Conservation (phyloP, 2,329 filamentous ascomycete species). For the Rugonectria rugulosa region DNA sequence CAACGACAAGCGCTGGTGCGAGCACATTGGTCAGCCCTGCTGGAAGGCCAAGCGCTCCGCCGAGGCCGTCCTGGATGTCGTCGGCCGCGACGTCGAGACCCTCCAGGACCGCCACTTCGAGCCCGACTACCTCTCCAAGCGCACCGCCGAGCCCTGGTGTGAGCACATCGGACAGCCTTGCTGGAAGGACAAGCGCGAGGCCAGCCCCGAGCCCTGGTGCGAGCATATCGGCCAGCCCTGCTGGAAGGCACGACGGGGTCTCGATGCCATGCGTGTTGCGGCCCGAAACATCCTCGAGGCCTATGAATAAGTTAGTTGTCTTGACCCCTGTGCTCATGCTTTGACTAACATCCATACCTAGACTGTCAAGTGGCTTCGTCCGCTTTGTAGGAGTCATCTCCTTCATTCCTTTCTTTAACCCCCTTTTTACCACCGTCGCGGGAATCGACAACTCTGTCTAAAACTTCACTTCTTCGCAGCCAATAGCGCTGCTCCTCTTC, state of each 20-base stretch:
- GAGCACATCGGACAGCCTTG: conserved; percentile 42
- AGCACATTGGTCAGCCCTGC: conserved; percentile 43
- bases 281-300: conserved; percentile 39
- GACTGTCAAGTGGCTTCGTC: neutral
- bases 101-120: conserved; percentile 41
- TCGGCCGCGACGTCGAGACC: conserved; percentile 25
- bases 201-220: conserved; percentile 38
- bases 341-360: neutral
- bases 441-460: neutral
- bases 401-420: neutral
- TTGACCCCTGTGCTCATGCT: neutral
- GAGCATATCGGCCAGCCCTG: conserved; percentile 42
- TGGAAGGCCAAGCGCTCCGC: conserved; percentile 47
- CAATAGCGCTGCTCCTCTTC: conserved; percentile 20
- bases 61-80: conserved; percentile 39
- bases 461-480: conserved; percentile 22
- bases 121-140: conserved; percentile 45
- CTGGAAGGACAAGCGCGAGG: conserved; percentile 44
- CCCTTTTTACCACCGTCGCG: neutral
- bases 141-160: conserved; percentile 40
- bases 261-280: conserved; percentile 37
- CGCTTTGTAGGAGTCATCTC: neutral
- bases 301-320: conserved; percentile 31
- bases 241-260: conserved; percentile 50
- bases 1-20: conserved; percentile 40